Conservation (phyloP, 2,329 filamentous ascomycete species). For the Cryphonectria radicalis region DNA sequence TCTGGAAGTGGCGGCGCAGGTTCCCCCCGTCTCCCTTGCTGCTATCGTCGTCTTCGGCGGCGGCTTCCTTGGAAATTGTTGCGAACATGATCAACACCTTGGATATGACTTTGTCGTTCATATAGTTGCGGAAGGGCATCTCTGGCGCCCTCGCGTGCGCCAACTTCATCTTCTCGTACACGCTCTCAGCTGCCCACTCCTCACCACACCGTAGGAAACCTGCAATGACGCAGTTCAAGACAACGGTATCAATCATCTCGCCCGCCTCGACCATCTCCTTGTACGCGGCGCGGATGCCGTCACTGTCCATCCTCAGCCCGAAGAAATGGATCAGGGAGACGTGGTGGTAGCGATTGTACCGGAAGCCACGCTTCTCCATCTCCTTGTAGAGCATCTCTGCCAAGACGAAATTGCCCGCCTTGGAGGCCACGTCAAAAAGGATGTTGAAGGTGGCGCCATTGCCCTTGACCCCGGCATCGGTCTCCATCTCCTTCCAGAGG, state of each 20-base stretch:
- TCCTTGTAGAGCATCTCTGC: slow-evolving; percentile 86
- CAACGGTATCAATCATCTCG: slow-evolving; percentile 85
- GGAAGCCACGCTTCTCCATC: slow-evolving; percentile 71
- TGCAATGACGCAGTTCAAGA: slow-evolving; percentile 84
- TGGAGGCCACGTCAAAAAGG: slow-evolving; percentile 85
- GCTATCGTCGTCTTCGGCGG: slow-evolving; percentile 33
- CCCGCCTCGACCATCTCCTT: slow-evolving; percentile 80
- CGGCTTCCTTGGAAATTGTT: slow-evolving; percentile 57
- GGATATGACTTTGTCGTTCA: slow-evolving; percentile 54
- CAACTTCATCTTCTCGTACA: slow-evolving; percentile 84
- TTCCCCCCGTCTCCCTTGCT: slow-evolving; percentile 33
- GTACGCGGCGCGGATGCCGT: slow-evolving; percentile 77
- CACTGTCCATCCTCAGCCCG: slow-evolving; percentile 74
- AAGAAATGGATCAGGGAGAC: slow-evolving; percentile 83
- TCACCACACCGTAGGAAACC: slow-evolving; percentile 80
- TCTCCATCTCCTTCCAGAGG: slow-evolving; percentile 91
- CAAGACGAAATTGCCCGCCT: slow-evolving; percentile 80
- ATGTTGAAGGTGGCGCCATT: slow-evolving; percentile 91
- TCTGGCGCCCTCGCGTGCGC: slow-evolving; percentile 49
- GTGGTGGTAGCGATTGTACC: slow-evolving; percentile 78
- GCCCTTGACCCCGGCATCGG: slow-evolving; percentile 63
- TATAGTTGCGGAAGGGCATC: slow-evolving; percentile 51
- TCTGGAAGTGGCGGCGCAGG: slow-evolving; percentile 60
- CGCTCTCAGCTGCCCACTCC: slow-evolving; percentile 72
- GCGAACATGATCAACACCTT: slow-evolving; percentile 63